Conservation (phyloP, 2,329 filamentous ascomycete species). For the Aspergillus arachidicola region DNA sequence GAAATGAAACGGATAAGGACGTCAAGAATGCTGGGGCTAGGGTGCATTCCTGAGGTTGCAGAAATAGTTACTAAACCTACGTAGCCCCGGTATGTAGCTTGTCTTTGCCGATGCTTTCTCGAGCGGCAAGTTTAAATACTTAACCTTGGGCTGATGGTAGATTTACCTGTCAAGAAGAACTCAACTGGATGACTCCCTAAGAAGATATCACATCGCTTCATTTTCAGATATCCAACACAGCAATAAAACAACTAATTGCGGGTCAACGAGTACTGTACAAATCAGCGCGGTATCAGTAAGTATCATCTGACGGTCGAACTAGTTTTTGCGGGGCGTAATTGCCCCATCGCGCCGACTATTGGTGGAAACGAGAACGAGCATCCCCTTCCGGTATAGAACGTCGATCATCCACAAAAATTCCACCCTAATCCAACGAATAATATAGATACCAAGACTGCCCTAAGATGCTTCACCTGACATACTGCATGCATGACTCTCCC, state of each 20-base stretch:
- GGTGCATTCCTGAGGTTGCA: too few relatives aligned
- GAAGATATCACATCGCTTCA: too few relatives aligned
- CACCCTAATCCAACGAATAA: slow-evolving; percentile 10
- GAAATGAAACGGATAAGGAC: neutral
- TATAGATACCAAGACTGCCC: neutral
- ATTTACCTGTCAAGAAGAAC: too few relatives aligned
- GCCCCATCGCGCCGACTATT: neutral
- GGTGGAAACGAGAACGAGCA: slow-evolving; percentile 8
- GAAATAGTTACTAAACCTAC: too few relatives aligned
- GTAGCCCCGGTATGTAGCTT: too few relatives aligned
- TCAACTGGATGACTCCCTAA: too few relatives aligned
- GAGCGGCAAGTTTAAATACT: neutral
- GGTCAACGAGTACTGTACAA: neutral
- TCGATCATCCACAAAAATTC: slow-evolving; percentile 13
- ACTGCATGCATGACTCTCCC: slow-evolving; percentile 2
- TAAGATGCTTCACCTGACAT: slow-evolving; percentile 7
- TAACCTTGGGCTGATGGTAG: neutral
- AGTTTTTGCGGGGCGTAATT: slow-evolving; percentile 15
- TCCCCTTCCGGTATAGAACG: slow-evolving; percentile 10
- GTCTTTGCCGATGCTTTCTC: too few relatives aligned
- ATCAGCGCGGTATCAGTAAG: slow-evolving; percentile 2
- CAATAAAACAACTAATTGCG: neutral
- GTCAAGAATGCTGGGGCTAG: neutral
- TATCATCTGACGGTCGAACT: slow-evolving; percentile 17
- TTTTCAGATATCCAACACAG: neutral